Evolutionary conservation across 2,329 filamentous ascomycete species (phyloP).

Genomic region (Alternaria dauci): DNA sequence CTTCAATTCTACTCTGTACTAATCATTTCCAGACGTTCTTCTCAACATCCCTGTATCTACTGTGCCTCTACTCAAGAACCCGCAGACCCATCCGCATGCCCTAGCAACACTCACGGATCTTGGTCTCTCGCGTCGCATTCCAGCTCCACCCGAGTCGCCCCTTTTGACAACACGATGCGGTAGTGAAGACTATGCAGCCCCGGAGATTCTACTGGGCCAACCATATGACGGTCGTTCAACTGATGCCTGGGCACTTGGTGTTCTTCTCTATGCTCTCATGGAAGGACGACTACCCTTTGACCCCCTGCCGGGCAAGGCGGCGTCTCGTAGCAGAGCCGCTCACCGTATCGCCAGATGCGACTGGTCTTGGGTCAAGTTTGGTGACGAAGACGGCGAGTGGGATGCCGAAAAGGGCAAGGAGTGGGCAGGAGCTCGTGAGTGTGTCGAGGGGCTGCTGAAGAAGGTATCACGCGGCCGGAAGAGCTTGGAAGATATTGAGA

Average conservation of each 20-base stretch:
- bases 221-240: conserved; percentile 91
- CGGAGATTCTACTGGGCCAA: conserved; percentile 94
- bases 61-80: conserved; percentile 71
- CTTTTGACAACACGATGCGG: conserved; percentile 93
- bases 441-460: conserved; percentile 85
- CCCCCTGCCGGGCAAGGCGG: conserved; percentile 80
- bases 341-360: conserved; percentile 96
- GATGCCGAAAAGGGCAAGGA: conserved; percentile 72
- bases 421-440: conserved; percentile 77
- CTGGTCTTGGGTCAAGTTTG: conserved; percentile 92
- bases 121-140: conserved; percentile 84
- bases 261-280: conserved; percentile 90
- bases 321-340: conserved; percentile 77
- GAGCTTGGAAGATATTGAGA: conserved; percentile 75
- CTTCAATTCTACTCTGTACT: conserved; percentile 35
- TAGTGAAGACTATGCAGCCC: conserved; percentile 95
- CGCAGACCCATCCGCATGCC: conserved; percentile 78
- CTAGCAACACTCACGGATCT: conserved; percentile 91
- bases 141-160: conserved; percentile 75
- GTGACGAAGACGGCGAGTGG: conserved; percentile 85
- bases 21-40: conserved; percentile 74
- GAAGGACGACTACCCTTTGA: conserved; percentile 95
- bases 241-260: conserved; percentile 94
- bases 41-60: conserved; percentile 79
- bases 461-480: conserved; percentile 79